These are phyloP conservation scores for Hypoxylon sp. DNA, from an alignment of 2,329 filamentous ascomycete genomes.

Conservation along the genomic window DNA sequence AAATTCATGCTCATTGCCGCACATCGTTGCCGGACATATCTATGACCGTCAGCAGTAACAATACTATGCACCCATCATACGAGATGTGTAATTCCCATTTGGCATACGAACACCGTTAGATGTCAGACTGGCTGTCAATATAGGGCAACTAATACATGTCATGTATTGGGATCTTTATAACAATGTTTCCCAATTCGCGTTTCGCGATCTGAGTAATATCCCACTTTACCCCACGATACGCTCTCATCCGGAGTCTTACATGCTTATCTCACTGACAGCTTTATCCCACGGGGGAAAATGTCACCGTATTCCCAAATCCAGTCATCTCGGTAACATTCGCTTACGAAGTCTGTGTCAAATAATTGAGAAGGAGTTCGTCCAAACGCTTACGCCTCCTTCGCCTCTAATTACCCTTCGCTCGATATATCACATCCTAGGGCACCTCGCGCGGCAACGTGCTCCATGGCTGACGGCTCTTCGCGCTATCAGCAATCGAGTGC, in stretches of 20 bases:
- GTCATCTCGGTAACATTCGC: slow-evolving; percentile 16
- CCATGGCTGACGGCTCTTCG: slow-evolving; percentile 15
- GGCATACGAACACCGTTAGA: slow-evolving; percentile 5
- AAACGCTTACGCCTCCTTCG: slow-evolving; percentile 38
- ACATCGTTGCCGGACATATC: slow-evolving; percentile 23
- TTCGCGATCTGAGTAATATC: slow-evolving; percentile 36
- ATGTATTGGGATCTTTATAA: slow-evolving; percentile 22
- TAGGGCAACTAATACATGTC: slow-evolving; percentile 20
- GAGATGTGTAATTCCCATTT: slow-evolving; percentile 15
- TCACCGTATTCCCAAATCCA: slow-evolving; percentile 13
- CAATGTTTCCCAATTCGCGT: slow-evolving; percentile 25
- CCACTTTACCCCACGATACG: slow-evolving; percentile 44
- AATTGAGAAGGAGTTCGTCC: slow-evolving; percentile 12
- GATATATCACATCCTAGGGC: slow-evolving; percentile 9
- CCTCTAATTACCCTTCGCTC: slow-evolving; percentile 34
- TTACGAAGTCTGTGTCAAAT: slow-evolving; percentile 20
- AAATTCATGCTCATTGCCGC: slow-evolving; percentile 15
- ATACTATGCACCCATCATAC: slow-evolving; percentile 26
- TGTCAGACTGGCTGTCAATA: slow-evolving; percentile 9
- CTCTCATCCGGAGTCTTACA: slow-evolving; percentile 31
- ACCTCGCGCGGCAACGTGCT: slow-evolving; percentile 31
- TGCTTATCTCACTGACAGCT: slow-evolving; percentile 38
- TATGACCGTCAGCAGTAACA: slow-evolving; percentile 25
- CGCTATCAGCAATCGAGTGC: slow-evolving; percentile 11
- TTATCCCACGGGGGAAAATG: slow-evolving; percentile 19